Evolutionary conservation across 805 yeast species (phyloP).

Genomic region (Candida maris): DNA sequence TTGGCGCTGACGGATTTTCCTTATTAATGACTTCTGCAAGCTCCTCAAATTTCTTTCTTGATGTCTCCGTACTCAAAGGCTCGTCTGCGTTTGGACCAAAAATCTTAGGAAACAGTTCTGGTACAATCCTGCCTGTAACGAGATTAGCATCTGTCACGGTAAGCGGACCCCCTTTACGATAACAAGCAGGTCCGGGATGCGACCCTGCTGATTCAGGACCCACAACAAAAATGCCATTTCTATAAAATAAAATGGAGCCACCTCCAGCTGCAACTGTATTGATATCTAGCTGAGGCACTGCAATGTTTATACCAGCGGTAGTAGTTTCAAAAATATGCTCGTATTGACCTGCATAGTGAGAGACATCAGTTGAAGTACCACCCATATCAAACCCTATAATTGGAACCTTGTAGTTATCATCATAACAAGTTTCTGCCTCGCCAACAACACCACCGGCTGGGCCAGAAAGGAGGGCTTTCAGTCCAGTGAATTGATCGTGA

Average conservation of each 20-base stretch:
- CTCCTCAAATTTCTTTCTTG: conserved; percentile 45
- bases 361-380: conserved; percentile 36
- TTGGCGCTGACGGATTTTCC: conserved; percentile 26
- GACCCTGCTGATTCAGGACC: conserved; percentile 84
- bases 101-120: conserved; percentile 71
- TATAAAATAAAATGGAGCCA: conserved; percentile 60
- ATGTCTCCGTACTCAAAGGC: conserved; percentile 53
- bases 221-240: conserved; percentile 65
- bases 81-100: conserved; percentile 75
- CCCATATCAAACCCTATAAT: conserved; percentile 37
- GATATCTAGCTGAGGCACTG: conserved; percentile 32
- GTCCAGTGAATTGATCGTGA: conserved; percentile 49
- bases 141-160: conserved; percentile 82
- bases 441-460: conserved; percentile 65
- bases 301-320: conserved; percentile 32
- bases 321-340: conserved; percentile 29
- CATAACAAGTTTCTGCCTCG: conserved; percentile 49
- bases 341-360: conserved; percentile 26
- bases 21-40: conserved; percentile 53
- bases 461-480: conserved; percentile 51
- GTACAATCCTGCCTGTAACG: conserved; percentile 61
- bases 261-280: conserved; percentile 36
- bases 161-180: conserved; percentile 73
- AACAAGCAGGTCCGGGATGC: conserved; percentile 84
- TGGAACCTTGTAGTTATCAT: conserved; percentile 20